Evolutionary conservation across 1,139 yeast species (phyloP).

Genomic region (Pichia cactophila): DNA sequence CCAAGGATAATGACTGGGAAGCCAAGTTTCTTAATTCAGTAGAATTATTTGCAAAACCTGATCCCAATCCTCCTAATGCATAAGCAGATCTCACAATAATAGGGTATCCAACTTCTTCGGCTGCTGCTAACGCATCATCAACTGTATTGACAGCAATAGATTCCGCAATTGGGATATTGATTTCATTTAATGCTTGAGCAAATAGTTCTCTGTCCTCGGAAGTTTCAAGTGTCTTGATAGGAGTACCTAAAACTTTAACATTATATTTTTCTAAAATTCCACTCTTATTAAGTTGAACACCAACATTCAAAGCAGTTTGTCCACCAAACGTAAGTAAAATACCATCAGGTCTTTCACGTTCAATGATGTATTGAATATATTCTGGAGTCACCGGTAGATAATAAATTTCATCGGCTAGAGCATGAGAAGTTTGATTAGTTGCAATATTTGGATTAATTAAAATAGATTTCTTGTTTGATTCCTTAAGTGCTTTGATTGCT

Average conservation of each 20-base stretch:
- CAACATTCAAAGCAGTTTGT: conserved; percentile 94
- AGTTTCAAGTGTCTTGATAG: conserved; percentile 88
- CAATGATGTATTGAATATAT: conserved; percentile 86
- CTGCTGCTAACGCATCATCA: conserved; percentile 88
- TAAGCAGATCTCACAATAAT: conserved; percentile 96
- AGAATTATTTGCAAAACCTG: conserved; percentile 87
- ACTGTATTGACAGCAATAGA: conserved; percentile 91
- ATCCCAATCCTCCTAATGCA: conserved; percentile 96
- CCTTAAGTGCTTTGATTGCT: conserved; percentile 92
- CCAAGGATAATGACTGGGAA: conserved; percentile 77
- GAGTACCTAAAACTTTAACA: conserved; percentile 94
- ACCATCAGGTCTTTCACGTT: conserved; percentile 94
- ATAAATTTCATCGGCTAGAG: conserved; percentile 91
- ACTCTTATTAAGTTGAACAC: conserved; percentile 87
- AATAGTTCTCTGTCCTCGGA: conserved; percentile 97
- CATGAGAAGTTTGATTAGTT: conserved; percentile 93
- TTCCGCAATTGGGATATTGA: conserved; percentile 91
- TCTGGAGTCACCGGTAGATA: conserved; percentile 96
- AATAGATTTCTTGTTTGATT: conserved; percentile 78
- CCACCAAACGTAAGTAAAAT: conserved; percentile 95
- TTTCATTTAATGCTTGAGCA: conserved; percentile 90
- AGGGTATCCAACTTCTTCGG: conserved; percentile 83
- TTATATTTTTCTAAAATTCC: conserved; percentile 88
- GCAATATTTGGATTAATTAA: conserved; percentile 96
- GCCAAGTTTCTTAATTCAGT: conserved; percentile 80